Conservation (phyloP, 345 rosid species). For the Syzygium jambos region DNA sequence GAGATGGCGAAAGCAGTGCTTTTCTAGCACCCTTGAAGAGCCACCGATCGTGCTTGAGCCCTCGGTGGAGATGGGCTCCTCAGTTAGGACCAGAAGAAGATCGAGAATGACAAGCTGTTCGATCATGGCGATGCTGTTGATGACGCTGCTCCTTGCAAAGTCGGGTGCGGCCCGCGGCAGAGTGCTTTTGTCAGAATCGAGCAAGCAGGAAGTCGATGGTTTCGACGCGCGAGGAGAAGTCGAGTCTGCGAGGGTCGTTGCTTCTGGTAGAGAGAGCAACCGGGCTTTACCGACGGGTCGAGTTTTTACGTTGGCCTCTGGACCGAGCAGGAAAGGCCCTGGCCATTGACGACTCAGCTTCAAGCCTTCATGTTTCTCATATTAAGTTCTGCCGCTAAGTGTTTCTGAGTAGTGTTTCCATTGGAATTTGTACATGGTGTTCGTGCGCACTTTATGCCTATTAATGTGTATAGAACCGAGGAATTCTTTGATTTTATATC, state of each 20-base stretch:
- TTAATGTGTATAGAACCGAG: background rate
- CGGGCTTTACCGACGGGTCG: slow-evolving; percentile 1
- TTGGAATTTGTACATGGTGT: background rate
- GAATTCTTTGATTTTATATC: slow-evolving; percentile 3
- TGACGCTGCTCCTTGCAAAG: background rate
- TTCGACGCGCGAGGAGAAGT: background rate
- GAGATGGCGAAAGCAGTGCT: slow-evolving; percentile 21
- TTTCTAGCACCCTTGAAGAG: background rate
- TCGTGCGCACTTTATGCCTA: background rate
- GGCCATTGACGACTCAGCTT: slow-evolving; percentile 34
- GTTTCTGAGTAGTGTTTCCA: background rate
- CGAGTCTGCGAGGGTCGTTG: background rate
- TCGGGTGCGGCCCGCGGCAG: background rate
- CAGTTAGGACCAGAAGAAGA: background rate
- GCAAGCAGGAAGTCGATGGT: background rate
- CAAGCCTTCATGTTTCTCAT: background rate
- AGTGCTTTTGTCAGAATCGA: background rate
- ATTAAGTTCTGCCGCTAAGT: too few species aligned
- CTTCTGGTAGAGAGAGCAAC: background rate
- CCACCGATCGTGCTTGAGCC: background rate
- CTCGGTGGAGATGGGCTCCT: background rate
- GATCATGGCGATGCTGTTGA: background rate
- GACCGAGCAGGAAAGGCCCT: slow-evolving; percentile 77
- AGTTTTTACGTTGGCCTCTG: slow-evolving; percentile 44
- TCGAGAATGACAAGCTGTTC: background rate